Base-by-base conservation (phyloP, 768 basidiomycete species). In the Coprinellus aureogranulatus region DNA sequence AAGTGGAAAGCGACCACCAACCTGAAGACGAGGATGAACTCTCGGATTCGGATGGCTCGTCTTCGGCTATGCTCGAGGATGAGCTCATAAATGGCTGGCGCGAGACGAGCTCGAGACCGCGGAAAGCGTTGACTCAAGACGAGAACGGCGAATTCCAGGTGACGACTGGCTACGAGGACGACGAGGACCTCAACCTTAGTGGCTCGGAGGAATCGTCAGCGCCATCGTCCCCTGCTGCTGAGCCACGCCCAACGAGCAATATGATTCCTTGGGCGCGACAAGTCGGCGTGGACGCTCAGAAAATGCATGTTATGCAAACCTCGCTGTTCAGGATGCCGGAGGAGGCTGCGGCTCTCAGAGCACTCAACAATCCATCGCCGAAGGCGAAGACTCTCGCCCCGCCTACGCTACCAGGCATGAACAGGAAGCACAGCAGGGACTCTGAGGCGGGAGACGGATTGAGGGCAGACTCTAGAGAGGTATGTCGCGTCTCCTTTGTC, bases 281-380 rank as follows among this genome's bases (percentile, higher is more conserved):
- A 51, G 69, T 87, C 26, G 88, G 89, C 4, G 77, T 94, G n/a
- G 92, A 95, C 68, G 81, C 87, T 14, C 90, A 92, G 69, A 88
- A 87, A 72, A 85, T 94, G 80, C 90, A 93, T 65, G 90, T 95
- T 54, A 96, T 96, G 94, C 94, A 96, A 65, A 86, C 90, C 0
- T 88, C 90, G 31, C 73, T 96, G 53, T 96, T 96, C 67, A 81
- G 87, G 45, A 77, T 84, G 68, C 87, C 87, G 14, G 88, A 90
- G 67, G 87, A 89, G 65, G 86, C 83, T 14, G 88, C 81, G 1
- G 84, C 83, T 1, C 75, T 89, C 55, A 81, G 79, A 61, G 82
- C 81, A 31, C 64, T 83, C 62, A 81, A 79, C 59, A 72, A 80
- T 44, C 69, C 41, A 63, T 64, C 54, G 62, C 68, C 42, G 62